A percentile compares a stretch with the other conserved stretches of the same genome.
Conservation (phyloP, 129 eudicot species). For the Chrysanthemum seticuspe region DNA sequence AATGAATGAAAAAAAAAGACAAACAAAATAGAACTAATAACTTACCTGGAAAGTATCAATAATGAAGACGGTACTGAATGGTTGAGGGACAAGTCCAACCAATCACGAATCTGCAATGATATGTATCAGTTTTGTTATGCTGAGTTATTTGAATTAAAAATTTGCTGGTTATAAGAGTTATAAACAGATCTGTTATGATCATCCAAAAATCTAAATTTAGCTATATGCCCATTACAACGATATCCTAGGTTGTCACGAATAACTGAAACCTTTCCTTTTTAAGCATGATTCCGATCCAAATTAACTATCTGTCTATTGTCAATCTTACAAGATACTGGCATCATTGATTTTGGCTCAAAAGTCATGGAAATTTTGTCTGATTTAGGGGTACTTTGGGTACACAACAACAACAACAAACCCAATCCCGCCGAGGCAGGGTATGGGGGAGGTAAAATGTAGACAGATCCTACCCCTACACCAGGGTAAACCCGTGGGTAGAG, state of each 20-base stretch:
- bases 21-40: background rate
- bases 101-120: slow-evolving; percentile 50
- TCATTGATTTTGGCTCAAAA: background rate
- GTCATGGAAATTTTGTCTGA: background rate
- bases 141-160: background rate
- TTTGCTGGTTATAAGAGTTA: background rate
- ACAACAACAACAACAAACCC: no score
- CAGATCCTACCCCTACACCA: no score
- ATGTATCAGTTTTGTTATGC: background rate
- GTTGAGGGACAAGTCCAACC: slow-evolving; percentile 63
- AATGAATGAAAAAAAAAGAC: background rate
- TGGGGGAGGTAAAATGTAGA: no score
- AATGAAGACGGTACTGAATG: slow-evolving; percentile 60
- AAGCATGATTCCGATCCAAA: no score
- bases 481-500: no score
- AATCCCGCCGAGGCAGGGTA: no score
- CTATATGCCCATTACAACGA: no score
- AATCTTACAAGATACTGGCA: no score
- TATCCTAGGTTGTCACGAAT: no score
- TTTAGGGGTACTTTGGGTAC: no score
- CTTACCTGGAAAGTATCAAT: slow-evolving; percentile 58
- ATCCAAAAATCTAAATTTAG: background rate
- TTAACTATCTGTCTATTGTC: no score
- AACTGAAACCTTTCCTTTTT: no score
- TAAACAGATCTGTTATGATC: background rate